Evolutionary conservation across 257 asterid genomes (phyloP), one percentile per base, ranked within the genome.

Genomic region (Forsythia viridissima): DNA sequence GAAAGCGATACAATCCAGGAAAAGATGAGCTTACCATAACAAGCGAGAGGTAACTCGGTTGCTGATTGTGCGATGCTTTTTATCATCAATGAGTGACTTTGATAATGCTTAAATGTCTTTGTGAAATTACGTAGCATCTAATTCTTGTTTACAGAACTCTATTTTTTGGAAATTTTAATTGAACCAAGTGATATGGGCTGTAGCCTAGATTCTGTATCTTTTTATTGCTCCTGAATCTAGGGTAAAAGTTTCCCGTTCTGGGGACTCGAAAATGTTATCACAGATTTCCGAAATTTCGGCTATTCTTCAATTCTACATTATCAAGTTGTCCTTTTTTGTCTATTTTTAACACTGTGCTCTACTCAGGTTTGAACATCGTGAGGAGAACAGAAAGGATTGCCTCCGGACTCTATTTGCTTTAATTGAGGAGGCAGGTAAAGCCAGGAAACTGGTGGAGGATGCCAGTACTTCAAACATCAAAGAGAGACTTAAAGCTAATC

Each of bases 381-480:
- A 93, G 81, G 99, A 94, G 90, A 94, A 94, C 82, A 84, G 97
- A 81, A 94, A 94, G 89, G 99, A 94, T 82, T 94, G 99, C 87
- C 88, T 93, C 30, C 86, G 98, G 81, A 93, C 98, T 65, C 93
- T 94, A 57, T 79, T 85, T 77, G 72, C 93, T 69, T 82, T 94
- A 77, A 87, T 94, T 15, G 98, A 93, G 82, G 99, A 94, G 82
- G 93, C 97, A 46, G 93, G 91, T 65, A 90, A 89, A 81, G 99
- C 99, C 75, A 81, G 81, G 76, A 75, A 70, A 70, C 78, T 93
- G 37, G 97, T 94, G 77, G 94, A 88, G 71, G 92, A 85, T 42
- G 92, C 93, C 39, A 92, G 91, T 59, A 86, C 89, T 46, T 79
- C 85, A 3, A 87, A 84, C 65, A 82, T 91, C 76, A 94, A 91